Conservation (phyloP, 176 grass and related monocot species). For the Aechmea fasciata region DNA sequence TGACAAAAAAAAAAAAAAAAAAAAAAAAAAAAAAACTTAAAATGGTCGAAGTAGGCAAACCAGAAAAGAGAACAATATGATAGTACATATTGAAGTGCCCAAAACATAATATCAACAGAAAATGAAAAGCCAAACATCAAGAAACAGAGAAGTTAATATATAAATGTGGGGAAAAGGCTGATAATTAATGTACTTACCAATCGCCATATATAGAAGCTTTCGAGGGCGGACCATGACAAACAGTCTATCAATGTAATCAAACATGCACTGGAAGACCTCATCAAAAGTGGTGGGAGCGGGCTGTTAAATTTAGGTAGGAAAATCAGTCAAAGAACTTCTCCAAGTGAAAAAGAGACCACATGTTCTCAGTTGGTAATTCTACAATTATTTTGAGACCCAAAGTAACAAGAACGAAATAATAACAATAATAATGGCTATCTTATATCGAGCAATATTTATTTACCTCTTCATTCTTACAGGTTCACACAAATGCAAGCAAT, state of each 20-base stretch:
- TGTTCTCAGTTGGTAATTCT: too few species aligned
- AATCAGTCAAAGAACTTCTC: neutral
- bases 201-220: constrained; percentile 90
- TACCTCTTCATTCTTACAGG: too few species aligned
- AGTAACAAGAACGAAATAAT: too few species aligned
- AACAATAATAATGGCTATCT: too few species aligned
- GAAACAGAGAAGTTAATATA: neutral
- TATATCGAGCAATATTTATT: too few species aligned
- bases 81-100: neutral
- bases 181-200: constrained; percentile 47
- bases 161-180: neutral
- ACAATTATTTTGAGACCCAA: too few species aligned
- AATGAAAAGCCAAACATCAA: neutral
- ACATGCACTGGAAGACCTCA: constrained; percentile 94
- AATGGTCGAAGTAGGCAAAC: neutral
- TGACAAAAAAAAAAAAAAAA: neutral
- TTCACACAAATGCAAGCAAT: too few species aligned
- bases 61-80: neutral
- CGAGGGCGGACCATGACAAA: constrained; percentile 94
- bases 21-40: too few species aligned
- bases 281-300: constrained; percentile 78
- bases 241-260: constrained; percentile 94
- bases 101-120: neutral
- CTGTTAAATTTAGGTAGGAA: constrained; percentile 28
- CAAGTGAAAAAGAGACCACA: too few species aligned